Evolutionary conservation across 169 alveolate genomes (phyloP), one percentile per base, ranked within the genome.

Genomic region (Plasmodium cynomolgi): DNA sequence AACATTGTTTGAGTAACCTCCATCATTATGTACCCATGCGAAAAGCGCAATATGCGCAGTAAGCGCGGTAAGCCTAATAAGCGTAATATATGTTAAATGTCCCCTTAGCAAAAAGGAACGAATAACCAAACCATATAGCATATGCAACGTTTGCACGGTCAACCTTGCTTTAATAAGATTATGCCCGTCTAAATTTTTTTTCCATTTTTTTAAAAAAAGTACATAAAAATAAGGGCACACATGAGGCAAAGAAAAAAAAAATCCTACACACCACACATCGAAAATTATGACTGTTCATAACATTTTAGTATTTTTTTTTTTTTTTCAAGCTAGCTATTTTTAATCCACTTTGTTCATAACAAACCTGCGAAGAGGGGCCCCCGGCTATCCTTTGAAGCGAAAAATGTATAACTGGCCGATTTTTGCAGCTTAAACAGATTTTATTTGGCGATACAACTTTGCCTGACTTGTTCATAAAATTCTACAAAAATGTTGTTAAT

Each of bases 401-500:
- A 47, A 47, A 47, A 47, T 11, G 58, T 15, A 13, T 13, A 47
- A 11, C 20, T 47, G 20, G 20, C 58, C 20, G 6, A 47, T 47
- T 13, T 11, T 47, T 47, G n/a, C 58, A 47, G 34, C 58, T 81
- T 81, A 81, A 81, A 33, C 50, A 41, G 34, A 1, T n/a, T 44
- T 83, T 80, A 41, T 29, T 20, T 82, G 58, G 20, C 23, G 39
- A 56, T 23, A 68, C 20, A 84, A 71, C 77, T 71, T 72, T 71
- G 62, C 71, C 85, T 74, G 80, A 34, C 84, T 9, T 47, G 84
- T 20, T 75, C 93, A 85, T 75, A 79, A 85, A 85, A 85, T 85
- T 85, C 93, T 85, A 85, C 83, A 85, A 71, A 37, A 85, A 47
- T 34, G 85, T 74, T 85, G 72, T 54, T 74, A 75, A 84, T 85